Conservation (phyloP, 2,329 filamentous ascomycete genomes). For the Aureobasidium sp. region DNA sequence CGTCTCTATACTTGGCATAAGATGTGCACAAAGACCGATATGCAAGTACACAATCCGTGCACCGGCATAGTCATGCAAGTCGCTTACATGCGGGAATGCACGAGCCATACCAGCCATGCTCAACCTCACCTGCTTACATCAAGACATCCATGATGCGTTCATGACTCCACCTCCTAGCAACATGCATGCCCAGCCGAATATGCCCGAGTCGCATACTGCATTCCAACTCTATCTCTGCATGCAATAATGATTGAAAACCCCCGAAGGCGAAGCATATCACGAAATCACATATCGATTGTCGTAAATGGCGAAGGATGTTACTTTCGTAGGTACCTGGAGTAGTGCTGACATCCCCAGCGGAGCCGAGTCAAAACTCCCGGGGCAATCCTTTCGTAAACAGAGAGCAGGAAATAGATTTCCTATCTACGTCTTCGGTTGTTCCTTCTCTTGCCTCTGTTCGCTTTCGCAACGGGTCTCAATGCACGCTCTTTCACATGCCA, state of each 20-base stretch:
- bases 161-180: not conserved
- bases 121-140: conserved; percentile 6
- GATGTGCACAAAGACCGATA: not conserved
- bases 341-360: not conserved
- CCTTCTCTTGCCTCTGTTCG: not conserved
- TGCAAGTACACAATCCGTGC: not conserved
- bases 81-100: not conserved
- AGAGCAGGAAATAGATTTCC: not conserved
- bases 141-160: conserved; percentile 6
- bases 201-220: no score
- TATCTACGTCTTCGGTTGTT: not conserved
- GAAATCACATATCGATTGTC: no score
- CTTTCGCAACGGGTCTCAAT: not conserved
- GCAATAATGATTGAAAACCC: no score
- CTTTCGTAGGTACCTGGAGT: not conserved
- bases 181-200: no score
- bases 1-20: no score
- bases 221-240: no score
- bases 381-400: not conserved
- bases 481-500: not conserved
- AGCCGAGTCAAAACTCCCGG: not conserved
- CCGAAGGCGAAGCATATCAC: no score
- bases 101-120: not conserved
- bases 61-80: not conserved
- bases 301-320: not conserved